Evolutionary conservation across 441 rosid genomes (phyloP), one percentile per base, ranked within the genome.

Genomic region (Erodium chrysanthum): DNA sequence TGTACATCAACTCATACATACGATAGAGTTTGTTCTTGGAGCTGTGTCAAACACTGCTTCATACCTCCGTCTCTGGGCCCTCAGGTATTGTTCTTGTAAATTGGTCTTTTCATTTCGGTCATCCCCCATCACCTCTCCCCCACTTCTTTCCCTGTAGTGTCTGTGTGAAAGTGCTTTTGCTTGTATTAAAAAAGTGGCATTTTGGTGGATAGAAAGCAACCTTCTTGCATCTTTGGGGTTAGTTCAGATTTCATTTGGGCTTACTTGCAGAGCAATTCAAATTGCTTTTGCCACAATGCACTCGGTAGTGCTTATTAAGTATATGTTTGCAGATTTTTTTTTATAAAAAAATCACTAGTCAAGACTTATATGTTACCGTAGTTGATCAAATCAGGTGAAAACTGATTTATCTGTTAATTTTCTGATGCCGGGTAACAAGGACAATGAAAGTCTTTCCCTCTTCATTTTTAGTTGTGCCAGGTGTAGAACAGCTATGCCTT

Each of bases 41-140:
- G 94, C 94, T 50, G 97, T 91, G 63, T 94, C 99, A n/a, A 94
- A 91, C 79, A 94, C 99, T 58, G 99, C 99, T 60, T 94, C 97
- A 2, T 88, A 94, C 78, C 99, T 94, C 65, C 90, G 99, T 22
- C 76, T 88, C 56, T 91, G 99, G 99, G 96, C 99, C 14, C 92
- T 94, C 72, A 94, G 96, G 99, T 94, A 50, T 59, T 4, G 17
- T 66, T 18, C 52, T 25, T 25, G 37, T 25, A 46, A 46, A 46
- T 46, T 46, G 54, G 7, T 46, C 18, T 46, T 46, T 46, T 46
- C 54, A n/a, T 46, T 46, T 14, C 11, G 42, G 54, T 46, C 20
- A 46, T 1, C 17, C 54, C 54, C 18, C 54, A 14, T 37, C 42
- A 1, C 29, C 1, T 27, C 46, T 1, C 9, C 46, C 10, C 46